Base-by-base conservation (phyloP, 768 basidiomycete species). In the Tulasnella sp. region DNA sequence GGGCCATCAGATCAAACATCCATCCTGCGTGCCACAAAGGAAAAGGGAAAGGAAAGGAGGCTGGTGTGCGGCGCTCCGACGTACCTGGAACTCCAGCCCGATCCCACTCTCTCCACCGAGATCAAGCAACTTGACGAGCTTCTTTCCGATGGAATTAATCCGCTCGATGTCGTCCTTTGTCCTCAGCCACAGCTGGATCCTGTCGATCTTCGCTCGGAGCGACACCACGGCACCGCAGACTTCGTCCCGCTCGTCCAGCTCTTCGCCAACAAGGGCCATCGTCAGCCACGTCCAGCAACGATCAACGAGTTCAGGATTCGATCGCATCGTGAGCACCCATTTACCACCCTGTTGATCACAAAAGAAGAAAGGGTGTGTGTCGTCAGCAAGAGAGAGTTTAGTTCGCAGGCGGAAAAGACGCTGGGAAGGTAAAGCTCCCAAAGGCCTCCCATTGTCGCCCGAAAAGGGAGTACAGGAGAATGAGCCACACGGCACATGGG, bases 281-380 rank as follows among this genome's bases (percentile, higher is more conserved):
- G 94, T 92, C 28, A 97, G 88, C 91, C 95, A 96, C 73, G 89
- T 89, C 96, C 96, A 98, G 85, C 93, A 95, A 50, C 93, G 89
- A 87, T 98, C 96, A 75, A 97, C 87, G 83, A 96, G 85, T 73
- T 86, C 86, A 3, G 94, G 91, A 82, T 93, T 94, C 83, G 93
- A 92, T 88, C 93, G 93, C 93, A 97, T 95, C 83, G 95, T 95
- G 80, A 98, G 86, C 28, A 96, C 95, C 96, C 96, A 98, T 87
- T 96, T 97, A 48, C 96, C 96, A 28, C 96, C 96, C 83, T 84
- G 77, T 46, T 14, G 46, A 46, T 46, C 20, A 44, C 1, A 31
- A 40, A 16, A n/a, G 31, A 5, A 75, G 28, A 69, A 69, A 28
- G 64, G 44, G 44, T 44, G 44, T 22, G 20, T 50, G 60, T 7